Conservation (phyloP, 1,284 basidiomycete species). For the Microbotryum intermedium region DNA sequence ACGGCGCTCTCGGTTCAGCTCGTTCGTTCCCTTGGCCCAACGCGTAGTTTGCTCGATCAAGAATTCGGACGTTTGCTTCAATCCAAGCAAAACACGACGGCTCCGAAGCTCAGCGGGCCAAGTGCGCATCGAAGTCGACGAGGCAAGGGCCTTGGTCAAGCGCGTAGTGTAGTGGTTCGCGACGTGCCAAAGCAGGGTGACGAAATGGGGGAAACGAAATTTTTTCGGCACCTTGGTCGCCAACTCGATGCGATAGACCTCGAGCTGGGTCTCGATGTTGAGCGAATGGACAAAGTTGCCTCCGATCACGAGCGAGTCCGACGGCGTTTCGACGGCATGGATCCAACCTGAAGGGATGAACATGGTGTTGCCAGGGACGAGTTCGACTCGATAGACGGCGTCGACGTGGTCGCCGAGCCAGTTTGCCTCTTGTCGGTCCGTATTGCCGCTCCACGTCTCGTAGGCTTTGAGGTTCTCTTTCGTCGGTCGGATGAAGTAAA, state of each 20-base stretch:
- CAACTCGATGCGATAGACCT: slow-evolving; percentile 82
- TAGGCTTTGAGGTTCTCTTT: slow-evolving; percentile 71
- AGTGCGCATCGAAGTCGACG: neutral
- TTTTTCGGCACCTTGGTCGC: slow-evolving; percentile 87
- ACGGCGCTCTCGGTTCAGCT: slow-evolving; percentile 40
- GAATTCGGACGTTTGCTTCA: slow-evolving; percentile 62
- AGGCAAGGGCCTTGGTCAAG: neutral
- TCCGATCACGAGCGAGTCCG: slow-evolving; percentile 88
- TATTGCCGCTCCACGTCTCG: slow-evolving; percentile 55
- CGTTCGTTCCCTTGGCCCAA: slow-evolving; percentile 36
- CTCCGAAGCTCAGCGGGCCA: slow-evolving; percentile 5
- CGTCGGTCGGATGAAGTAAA: slow-evolving; percentile 91
- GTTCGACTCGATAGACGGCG: slow-evolving; percentile 52
- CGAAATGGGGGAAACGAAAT: slow-evolving; percentile 70
- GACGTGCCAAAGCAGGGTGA: slow-evolving; percentile 40
- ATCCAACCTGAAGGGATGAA: slow-evolving; percentile 96
- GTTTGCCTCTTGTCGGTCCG: slow-evolving; percentile 70
- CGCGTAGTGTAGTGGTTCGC: slow-evolving; percentile 28
- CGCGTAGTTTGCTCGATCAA: slow-evolving; percentile 72
- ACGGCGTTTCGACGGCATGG: slow-evolving; percentile 88
- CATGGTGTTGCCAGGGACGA: slow-evolving; percentile 39
- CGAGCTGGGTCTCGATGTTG: slow-evolving; percentile 51
- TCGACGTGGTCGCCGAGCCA: slow-evolving; percentile 90
- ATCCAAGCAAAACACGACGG: slow-evolving; percentile 60
- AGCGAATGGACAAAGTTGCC: slow-evolving; percentile 87